phyloP scores from a whole-genome alignment of 2,329 filamentous ascomycete species.

The Neofusicoccum ribis region DNA sequence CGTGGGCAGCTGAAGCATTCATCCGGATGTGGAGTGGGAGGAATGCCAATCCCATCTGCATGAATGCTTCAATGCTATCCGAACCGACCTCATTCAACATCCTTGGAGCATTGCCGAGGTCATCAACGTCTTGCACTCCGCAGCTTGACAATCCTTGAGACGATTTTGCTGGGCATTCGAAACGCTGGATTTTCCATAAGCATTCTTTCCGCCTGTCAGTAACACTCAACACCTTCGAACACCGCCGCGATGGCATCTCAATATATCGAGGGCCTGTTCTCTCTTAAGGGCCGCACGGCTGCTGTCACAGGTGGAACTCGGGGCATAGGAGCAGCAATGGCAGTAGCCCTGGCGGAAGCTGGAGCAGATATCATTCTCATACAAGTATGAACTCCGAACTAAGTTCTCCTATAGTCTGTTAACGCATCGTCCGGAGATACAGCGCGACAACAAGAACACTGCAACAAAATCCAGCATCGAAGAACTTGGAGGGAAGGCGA shows the following conservation, averaged over 20 bases:
- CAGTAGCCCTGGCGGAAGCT: slow-evolving; percentile 51
- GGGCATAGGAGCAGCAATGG: slow-evolving; percentile 54
- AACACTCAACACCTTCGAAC: not conserved
- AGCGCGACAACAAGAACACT: not conserved
- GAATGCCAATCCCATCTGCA: too few relatives aligned
- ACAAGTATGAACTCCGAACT: slow-evolving; percentile 31
- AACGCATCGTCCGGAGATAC: not conserved
- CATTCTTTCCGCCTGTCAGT: not conserved
- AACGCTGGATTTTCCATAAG: not conserved
- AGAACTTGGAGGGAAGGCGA: not conserved
- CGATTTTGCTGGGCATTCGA: not conserved
- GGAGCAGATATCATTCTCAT: slow-evolving; percentile 53
- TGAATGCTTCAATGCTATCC: too few relatives aligned
- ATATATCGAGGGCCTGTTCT: slow-evolving; percentile 47
- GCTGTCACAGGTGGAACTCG: slow-evolving; percentile 52
- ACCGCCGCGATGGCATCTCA: not conserved
- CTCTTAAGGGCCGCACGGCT: slow-evolving; percentile 50
- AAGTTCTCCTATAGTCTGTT: not conserved
- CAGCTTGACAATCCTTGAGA: not conserved
- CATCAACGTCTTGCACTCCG: too few relatives aligned
- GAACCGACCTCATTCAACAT: not conserved
- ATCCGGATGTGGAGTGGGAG: too few relatives aligned
- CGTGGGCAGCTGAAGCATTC: too few relatives aligned
- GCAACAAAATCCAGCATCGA: not conserved
- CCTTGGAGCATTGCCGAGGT: not conserved